Evolutionary conservation across 768 basidiomycete genomes (phyloP), one percentile per base, ranked within the genome.

Genomic region (Leccinum incarnatum): DNA sequence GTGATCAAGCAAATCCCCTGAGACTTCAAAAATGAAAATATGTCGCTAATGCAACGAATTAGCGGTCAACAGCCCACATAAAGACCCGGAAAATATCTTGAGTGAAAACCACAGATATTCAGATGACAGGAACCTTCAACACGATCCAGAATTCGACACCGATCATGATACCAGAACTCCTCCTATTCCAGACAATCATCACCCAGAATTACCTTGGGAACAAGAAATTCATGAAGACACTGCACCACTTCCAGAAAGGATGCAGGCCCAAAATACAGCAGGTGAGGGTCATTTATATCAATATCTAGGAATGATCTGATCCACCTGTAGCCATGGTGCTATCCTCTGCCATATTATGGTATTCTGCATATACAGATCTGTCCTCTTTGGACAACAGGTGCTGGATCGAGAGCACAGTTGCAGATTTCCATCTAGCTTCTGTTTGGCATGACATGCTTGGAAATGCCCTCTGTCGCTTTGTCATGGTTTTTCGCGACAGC

Each of bases 391-490:
- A 5, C 0, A 12, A 61, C 8, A 36, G 15, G 17, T 2, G 5
- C 8, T 61, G 56, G 56, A 37, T 61, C 4, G 48, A 61, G 0
- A 61, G 57, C 21, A 23, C 32, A 1, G 14, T 59, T 3, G n/a
- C 21, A 12, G 50, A 61, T 34, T 61, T 61, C 4, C 47, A 59
- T 14, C 57, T 61, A 1, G 4, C 57, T 1, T 47, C 42, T 3
- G n/a, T 59, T 9, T 61, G 57, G 57, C 57, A 61, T 37, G 46
- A 46, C 2, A 11, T 8, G 5, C 11, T 11, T 34, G 45, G 29
- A 1, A 37, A 46, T 25, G 7, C 53, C 0, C 19, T 1, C 1
- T 61, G 49, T 51, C 21, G 32, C 5, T 51, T 54, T 5, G 4
- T 52, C 3, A 51, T 51, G 49, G 8, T 61, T 1, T 46, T 47